Evolutionary conservation across 2,329 filamentous ascomycete genomes (phyloP).

Genomic region (Blastomyces emzantsi): DNA sequence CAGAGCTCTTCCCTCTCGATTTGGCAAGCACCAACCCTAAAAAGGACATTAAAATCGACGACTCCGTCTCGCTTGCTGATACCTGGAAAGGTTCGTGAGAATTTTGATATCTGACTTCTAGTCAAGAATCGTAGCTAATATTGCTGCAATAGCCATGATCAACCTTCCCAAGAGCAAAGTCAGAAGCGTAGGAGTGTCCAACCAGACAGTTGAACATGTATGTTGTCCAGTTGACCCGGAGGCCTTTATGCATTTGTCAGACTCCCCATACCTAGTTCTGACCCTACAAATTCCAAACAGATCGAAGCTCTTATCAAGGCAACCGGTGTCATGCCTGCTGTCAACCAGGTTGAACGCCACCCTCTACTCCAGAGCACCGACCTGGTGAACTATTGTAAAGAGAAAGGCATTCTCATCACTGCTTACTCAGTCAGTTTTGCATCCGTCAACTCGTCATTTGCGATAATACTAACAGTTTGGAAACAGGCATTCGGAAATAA

Average conservation of each 20-base stretch:
- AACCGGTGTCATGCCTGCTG: slow-evolving; percentile 50
- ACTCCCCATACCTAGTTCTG: background rate
- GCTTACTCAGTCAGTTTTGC: slow-evolving; percentile 48
- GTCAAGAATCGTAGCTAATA: background rate
- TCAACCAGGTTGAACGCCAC: slow-evolving; percentile 62
- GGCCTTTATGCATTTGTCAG: background rate
- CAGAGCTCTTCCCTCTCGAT: slow-evolving; percentile 40
- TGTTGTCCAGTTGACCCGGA: slow-evolving; percentile 9
- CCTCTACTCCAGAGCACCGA: slow-evolving; percentile 56
- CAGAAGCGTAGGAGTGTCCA: slow-evolving; percentile 36
- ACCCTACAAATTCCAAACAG: slow-evolving; percentile 18
- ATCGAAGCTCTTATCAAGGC: slow-evolving; percentile 49
- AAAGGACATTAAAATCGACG: slow-evolving; percentile 37
- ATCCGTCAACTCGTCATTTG: background rate
- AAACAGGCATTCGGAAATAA: slow-evolving; percentile 49
- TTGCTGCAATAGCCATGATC: slow-evolving; percentile 30
- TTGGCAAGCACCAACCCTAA: slow-evolving; percentile 23
- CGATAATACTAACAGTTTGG: slow-evolving; percentile 7
- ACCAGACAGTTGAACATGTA: slow-evolving; percentile 33
- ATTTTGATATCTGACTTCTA: background rate
- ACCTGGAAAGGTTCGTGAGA: slow-evolving; percentile 35
- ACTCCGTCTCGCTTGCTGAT: slow-evolving; percentile 32
- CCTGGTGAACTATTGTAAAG: slow-evolving; percentile 48
- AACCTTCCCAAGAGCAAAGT: slow-evolving; percentile 36
- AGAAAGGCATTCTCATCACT: slow-evolving; percentile 52